Conservation (phyloP, 2,329 filamentous ascomycete genomes). For the Cryphonectria japonica region DNA sequence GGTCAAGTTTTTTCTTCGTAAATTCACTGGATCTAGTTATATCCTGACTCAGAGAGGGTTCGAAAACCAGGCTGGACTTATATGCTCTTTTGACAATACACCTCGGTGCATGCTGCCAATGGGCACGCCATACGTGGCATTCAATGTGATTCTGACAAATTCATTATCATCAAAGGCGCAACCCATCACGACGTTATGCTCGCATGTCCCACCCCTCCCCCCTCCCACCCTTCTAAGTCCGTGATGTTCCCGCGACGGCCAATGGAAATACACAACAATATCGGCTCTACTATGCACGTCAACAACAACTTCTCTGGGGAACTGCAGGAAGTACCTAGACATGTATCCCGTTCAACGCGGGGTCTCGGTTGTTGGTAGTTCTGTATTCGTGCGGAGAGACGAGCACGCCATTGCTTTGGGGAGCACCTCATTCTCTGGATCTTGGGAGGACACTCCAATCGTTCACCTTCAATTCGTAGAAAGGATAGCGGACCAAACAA, state of each 20-base stretch:
- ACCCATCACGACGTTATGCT: not conserved
- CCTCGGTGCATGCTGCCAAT: too few relatives aligned
- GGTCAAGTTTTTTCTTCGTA: not conserved
- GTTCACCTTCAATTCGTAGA: not conserved
- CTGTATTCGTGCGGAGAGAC: slow-evolving; percentile 19
- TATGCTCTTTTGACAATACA: not conserved
- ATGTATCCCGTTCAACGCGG: not conserved
- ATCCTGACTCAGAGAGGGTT: not conserved
- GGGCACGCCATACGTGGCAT: not conserved
- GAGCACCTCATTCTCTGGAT: slow-evolving; percentile 20
- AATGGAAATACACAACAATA: slow-evolving; percentile 3
- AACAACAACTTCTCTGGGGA: not conserved
- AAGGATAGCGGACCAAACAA: not conserved
- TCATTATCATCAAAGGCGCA: not conserved
- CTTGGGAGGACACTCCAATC: slow-evolving; percentile 6
- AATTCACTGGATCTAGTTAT: not conserved
- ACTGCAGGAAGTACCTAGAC: not conserved
- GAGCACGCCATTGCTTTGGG: slow-evolving; percentile 14
- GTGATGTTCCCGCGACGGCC: not conserved
- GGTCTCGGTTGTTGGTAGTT: not conserved
- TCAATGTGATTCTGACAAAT: not conserved
- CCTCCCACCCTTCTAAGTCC: not conserved
- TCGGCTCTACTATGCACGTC: not conserved
- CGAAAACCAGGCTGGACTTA: not conserved
- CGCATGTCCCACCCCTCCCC: not conserved